These are phyloP conservation scores for Tolypocladium guangdongense DNA, from an alignment of 2,329 filamentous ascomycete species.

Conservation along the genomic window DNA sequence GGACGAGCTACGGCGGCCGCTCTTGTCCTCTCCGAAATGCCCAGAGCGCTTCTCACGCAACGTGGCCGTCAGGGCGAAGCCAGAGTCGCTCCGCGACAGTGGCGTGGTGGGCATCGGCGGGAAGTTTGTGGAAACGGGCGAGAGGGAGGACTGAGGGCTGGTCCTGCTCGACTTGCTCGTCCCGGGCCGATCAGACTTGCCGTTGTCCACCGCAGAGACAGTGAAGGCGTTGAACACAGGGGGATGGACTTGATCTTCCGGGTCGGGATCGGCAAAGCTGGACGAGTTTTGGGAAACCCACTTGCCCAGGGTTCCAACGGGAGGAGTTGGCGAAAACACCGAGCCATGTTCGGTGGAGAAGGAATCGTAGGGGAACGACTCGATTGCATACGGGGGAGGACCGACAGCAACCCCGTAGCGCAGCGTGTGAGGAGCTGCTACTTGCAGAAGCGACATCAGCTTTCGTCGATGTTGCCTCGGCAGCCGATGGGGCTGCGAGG, in stretches of 20 bases:
- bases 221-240: conserved; percentile 89
- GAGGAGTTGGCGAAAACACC: conserved; percentile 63
- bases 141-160: conserved; percentile 55
- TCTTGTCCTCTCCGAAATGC: conserved; percentile 68
- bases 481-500: conserved; percentile 62
- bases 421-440: conserved; percentile 81
- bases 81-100: conserved; percentile 83
- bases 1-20: conserved; percentile 84
- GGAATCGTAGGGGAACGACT: conserved; percentile 82
- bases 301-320: conserved; percentile 64
- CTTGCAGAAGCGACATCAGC: conserved; percentile 74
- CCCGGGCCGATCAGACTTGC: conserved; percentile 62
- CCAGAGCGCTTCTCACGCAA: conserved; percentile 90
- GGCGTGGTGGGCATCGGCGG: conserved; percentile 66
- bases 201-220: conserved; percentile 57
- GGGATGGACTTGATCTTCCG: conserved; percentile 37
- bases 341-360: conserved; percentile 80
- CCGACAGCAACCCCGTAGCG: conserved; percentile 80
- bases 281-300: conserved; percentile 85
- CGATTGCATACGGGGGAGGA: conserved; percentile 83
- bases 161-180: conserved; percentile 57
- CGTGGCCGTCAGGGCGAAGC: conserved; percentile 74
- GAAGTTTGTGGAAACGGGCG: conserved; percentile 69
- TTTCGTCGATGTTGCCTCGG: conserved; percentile 87
- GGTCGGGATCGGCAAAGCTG: conserved; percentile 63